phyloP scores from a whole-genome alignment of 148 eudicot genomes.

The Rhododendron molle region DNA sequence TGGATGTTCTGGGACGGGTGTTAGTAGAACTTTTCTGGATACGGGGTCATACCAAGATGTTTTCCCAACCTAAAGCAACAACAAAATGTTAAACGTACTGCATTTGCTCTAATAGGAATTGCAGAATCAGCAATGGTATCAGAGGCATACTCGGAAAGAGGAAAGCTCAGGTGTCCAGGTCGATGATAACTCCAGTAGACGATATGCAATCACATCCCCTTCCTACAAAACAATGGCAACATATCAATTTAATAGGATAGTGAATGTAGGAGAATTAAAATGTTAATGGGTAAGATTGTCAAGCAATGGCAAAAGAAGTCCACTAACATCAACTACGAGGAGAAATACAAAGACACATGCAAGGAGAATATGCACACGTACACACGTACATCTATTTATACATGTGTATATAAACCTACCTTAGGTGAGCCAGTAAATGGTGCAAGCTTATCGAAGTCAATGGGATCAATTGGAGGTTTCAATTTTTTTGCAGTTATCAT shows the following conservation, averaged over 20 bases:
- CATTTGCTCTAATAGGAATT: not conserved
- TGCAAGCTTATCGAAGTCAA: constrained; percentile 68
- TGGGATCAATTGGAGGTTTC: constrained; percentile 10
- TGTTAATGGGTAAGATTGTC: not conserved
- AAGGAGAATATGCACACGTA: not conserved
- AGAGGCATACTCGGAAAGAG: constrained; percentile 42
- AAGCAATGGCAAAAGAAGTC: constrained; percentile 4
- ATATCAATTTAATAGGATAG: not conserved
- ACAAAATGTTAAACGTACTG: not conserved
- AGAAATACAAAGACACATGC: not conserved
- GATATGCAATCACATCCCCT: constrained; percentile 87
- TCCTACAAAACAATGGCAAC: constrained; percentile 45
- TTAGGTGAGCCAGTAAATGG: constrained; percentile 54
- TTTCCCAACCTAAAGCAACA: constrained; percentile 61
- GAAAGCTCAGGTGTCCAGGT: constrained; percentile 83
- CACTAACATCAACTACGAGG: not conserved
- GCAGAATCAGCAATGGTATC: not conserved
- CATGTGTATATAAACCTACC: constrained; percentile 21
- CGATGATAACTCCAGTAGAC: constrained; percentile 77
- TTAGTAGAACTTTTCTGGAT: constrained; percentile 43
- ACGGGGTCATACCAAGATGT: constrained; percentile 38
- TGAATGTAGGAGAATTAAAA: not conserved
- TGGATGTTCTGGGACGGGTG: constrained; percentile 71
- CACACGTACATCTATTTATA: not conserved
- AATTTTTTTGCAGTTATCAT: constrained; percentile 21